Percentiles rank a stretch among this genome's conserved stretches.
These are phyloP conservation scores for Cyclocybe aegerita DNA, from an alignment of 768 basidiomycete species.

Conservation along the genomic window DNA sequence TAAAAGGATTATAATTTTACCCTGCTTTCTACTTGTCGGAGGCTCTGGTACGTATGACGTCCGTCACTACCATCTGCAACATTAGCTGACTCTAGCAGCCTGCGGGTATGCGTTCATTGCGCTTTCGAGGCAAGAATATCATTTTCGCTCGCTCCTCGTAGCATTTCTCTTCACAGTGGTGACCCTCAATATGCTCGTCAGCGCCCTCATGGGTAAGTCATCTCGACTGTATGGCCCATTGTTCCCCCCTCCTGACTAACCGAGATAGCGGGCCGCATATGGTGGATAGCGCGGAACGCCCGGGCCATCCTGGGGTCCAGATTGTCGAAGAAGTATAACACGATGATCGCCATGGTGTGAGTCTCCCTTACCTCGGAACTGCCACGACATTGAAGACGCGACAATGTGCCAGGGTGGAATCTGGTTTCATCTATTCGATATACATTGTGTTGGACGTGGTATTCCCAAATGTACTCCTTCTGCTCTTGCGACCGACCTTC, in stretches of 20 bases:
- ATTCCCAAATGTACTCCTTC: slow-evolving; percentile 15
- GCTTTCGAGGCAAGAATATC: slow-evolving; percentile 26
- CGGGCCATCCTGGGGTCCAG: slow-evolving; percentile 22
- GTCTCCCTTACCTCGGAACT: slow-evolving; percentile 4
- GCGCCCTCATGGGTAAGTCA: slow-evolving; percentile 26
- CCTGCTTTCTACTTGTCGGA: slow-evolving; percentile 23
- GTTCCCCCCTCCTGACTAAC: slow-evolving; percentile 6
- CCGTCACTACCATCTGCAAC: slow-evolving; percentile 3
- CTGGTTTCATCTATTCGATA: slow-evolving; percentile 28
- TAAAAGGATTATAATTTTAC: slow-evolving; percentile 25
- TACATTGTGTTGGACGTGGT: slow-evolving; percentile 25
- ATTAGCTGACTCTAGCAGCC: slow-evolving; percentile 9
- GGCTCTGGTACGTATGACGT: slow-evolving; percentile 22
- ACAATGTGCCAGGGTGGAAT: slow-evolving; percentile 28
- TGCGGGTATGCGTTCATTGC: slow-evolving; percentile 27
- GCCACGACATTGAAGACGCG: slow-evolving; percentile 8
- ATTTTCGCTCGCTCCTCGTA: slow-evolving; percentile 24
- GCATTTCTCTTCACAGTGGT: slow-evolving; percentile 29
- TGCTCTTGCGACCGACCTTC: background rate
- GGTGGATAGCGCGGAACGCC: slow-evolving; percentile 29
- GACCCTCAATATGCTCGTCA: slow-evolving; percentile 26
- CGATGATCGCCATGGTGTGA: slow-evolving; percentile 28
- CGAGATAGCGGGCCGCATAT: slow-evolving; percentile 26
- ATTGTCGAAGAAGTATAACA: slow-evolving; percentile 20
- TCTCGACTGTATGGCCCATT: slow-evolving; percentile 9